phyloP scores from a whole-genome alignment of 495 filamentous ascomycete genomes.

The Podospora conica region DNA sequence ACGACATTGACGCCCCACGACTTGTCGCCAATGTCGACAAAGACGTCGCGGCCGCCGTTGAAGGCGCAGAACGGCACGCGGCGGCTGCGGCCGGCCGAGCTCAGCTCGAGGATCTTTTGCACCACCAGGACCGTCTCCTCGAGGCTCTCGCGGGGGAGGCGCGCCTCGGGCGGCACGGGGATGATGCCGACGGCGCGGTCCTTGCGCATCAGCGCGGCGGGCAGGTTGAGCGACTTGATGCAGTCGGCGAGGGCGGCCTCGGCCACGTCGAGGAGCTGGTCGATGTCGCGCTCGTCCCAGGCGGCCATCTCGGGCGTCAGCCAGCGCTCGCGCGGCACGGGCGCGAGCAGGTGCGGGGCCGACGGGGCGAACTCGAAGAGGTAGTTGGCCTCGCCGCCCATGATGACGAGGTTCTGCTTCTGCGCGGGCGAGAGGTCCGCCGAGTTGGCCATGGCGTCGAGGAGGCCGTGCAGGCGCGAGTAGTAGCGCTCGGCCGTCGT shows the following conservation, averaged over 20 bases:
- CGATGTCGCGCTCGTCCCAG: constrained; percentile 79
- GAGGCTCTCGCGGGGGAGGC: constrained; percentile 78
- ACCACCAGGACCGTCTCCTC: constrained; percentile 94
- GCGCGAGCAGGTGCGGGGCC: constrained; percentile 49
- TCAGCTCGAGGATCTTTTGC: constrained; percentile 85
- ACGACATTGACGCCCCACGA: constrained; percentile 87
- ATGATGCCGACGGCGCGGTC: constrained; percentile 91
- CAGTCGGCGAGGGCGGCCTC: constrained; percentile 77
- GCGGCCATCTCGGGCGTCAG: constrained; percentile 75
- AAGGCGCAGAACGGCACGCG: constrained; percentile 94
- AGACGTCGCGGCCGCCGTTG: constrained; percentile 94
- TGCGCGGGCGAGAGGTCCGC: constrained; percentile 52
- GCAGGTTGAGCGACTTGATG: constrained; percentile 65
- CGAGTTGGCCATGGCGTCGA: constrained; percentile 71
- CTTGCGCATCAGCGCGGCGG: constrained; percentile 76
- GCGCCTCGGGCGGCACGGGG: constrained; percentile 48
- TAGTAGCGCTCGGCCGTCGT: constrained; percentile 81
- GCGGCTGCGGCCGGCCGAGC: constrained; percentile 38
- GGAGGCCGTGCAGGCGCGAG: constrained; percentile 71
- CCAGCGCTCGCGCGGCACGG: constrained; percentile 69
- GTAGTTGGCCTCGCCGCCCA: constrained; percentile 84
- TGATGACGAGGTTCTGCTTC: constrained; percentile 73
- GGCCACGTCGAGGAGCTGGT: constrained; percentile 74
- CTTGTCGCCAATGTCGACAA: constrained; percentile 98
- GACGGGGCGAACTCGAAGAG: constrained; percentile 65